phyloP scores from a whole-genome alignment of 2,329 filamentous ascomycete species.

The Corynespora cassiicola region DNA sequence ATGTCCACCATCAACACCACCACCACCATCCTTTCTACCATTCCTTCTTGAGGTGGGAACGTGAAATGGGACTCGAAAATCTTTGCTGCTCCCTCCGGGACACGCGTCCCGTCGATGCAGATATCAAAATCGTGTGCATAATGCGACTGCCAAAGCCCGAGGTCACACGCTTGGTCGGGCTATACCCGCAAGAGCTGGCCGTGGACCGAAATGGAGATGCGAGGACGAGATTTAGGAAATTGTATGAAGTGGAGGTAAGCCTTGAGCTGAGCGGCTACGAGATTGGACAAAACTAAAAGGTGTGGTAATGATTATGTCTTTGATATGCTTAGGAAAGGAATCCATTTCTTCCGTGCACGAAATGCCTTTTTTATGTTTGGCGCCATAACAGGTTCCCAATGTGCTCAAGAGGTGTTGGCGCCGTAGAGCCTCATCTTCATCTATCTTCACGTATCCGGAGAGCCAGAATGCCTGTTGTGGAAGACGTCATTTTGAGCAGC shows the following conservation, averaged over 20 bases:
- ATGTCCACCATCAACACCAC: constrained; percentile 6
- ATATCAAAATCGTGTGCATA: constrained; percentile 46
- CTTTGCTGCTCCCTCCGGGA: constrained; percentile 43
- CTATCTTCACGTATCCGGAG: too few relatives aligned
- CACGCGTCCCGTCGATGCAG: constrained; percentile 24
- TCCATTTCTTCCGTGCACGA: too few relatives aligned
- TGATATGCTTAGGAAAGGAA: too few relatives aligned
- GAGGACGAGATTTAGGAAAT: constrained; percentile 36
- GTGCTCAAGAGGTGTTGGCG: too few relatives aligned
- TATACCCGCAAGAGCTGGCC: constrained; percentile 61
- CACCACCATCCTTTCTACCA: constrained; percentile 25
- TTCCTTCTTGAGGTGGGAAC: constrained; percentile 43
- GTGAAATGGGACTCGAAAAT: constrained; percentile 42
- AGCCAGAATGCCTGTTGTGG: too few relatives aligned
- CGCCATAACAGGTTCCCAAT: too few relatives aligned
- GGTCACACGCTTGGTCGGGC: constrained; percentile 54
- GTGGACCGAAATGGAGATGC: constrained; percentile 40
- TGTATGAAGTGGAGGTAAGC: constrained; percentile 40
- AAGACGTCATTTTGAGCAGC: too few relatives aligned
- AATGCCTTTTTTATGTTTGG: too few relatives aligned
- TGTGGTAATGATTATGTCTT: too few relatives aligned
- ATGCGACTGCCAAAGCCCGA: constrained; percentile 47
- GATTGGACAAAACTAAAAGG: too few relatives aligned
- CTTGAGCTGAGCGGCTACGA: constrained; percentile 40
- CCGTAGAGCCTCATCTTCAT: too few relatives aligned